Evolutionary conservation across 345 rosid genomes (phyloP).

Genomic region (Pugionium dolabratum): DNA sequence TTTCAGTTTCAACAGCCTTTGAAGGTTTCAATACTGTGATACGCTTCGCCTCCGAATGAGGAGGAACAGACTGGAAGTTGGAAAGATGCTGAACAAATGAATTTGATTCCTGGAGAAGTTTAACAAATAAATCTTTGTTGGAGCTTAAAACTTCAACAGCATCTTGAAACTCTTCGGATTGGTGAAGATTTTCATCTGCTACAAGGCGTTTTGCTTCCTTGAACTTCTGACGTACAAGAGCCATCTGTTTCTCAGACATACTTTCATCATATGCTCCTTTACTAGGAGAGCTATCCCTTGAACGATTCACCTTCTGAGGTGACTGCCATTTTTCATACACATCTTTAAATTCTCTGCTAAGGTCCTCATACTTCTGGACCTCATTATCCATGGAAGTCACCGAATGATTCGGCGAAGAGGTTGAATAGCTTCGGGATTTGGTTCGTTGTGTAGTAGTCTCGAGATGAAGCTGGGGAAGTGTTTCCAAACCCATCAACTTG

Average conservation of each 20-base stretch:
- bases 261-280: slow-evolving; percentile 50
- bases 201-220: slow-evolving; percentile 79
- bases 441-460: slow-evolving; percentile 51
- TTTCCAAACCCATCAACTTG: slow-evolving; percentile 95
- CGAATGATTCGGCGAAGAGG: slow-evolving; percentile 57
- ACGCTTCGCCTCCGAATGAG: slow-evolving; percentile 69
- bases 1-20: slow-evolving; percentile 62
- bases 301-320: slow-evolving; percentile 45
- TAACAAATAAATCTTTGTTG: slow-evolving; percentile 70
- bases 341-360: slow-evolving; percentile 58
- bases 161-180: slow-evolving; percentile 79
- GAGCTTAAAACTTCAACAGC: slow-evolving; percentile 80
- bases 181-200: slow-evolving; percentile 75
- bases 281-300: slow-evolving; percentile 51
- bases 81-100: slow-evolving; percentile 43
- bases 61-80: slow-evolving; percentile 49
- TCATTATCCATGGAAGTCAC: slow-evolving; percentile 46
- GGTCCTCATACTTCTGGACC: slow-evolving; percentile 54
- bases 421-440: slow-evolving; percentile 55
- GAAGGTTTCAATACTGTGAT: slow-evolving; percentile 92
- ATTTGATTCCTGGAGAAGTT: slow-evolving; percentile 77
- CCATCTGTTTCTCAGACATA: slow-evolving; percentile 44
- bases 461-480: slow-evolving; percentile 63
- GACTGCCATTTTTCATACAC: slow-evolving; percentile 66
- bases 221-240: slow-evolving; percentile 76